Base-by-base conservation (phyloP, 768 basidiomycete species). In the Podaxis sp. region DNA sequence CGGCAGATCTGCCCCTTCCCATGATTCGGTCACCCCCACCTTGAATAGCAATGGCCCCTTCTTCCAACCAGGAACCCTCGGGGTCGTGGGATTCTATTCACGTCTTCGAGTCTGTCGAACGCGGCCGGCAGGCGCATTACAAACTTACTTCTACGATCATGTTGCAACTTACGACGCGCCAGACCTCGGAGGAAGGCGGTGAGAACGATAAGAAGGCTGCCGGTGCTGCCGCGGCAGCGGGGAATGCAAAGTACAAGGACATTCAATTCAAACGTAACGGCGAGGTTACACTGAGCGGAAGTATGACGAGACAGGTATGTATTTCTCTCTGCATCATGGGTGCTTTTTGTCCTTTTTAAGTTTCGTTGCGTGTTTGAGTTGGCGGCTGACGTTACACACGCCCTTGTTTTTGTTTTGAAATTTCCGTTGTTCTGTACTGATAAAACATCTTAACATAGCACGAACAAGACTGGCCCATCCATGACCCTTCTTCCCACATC, bases 61-160 rank as follows among this genome's bases (percentile, higher is more conserved):
- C 79, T 11, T 75, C 80, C 6, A 70, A 78, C 11, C 79, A 80
- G 60, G 89, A 88, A 64, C 87, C 91, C 5, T 85, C 90, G 0
- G 94, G 95, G 24, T 89, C 93, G 59, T 99, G 97, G 97, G 96
- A 99, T 72, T 96, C 95, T 1, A 94, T 99, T 65, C 97, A 99
- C 71, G 96, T 99, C 57, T 98, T 99, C 68, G 97, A 99, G 75
- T 85, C 92, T 2, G 82, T 85, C n/a, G 95, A 97, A 71, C 87
- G 95, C 51, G 95, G 92, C 4, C 84, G 96, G 54, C 88, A 92
- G 68, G 95, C 96, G 3, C 94, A 94, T 69, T 99, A 99, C 79
- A 98, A 98, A 77, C 82, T 99, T 57, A 99, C 97, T 1, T 96
- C 94, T 48, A 99, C 97, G 2, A 86, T 99, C 59, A 96, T 99